These are phyloP conservation scores for Chimonanthus praecox DNA, from an alignment of 164 flowering plant genomes.

Conservation along the genomic window DNA sequence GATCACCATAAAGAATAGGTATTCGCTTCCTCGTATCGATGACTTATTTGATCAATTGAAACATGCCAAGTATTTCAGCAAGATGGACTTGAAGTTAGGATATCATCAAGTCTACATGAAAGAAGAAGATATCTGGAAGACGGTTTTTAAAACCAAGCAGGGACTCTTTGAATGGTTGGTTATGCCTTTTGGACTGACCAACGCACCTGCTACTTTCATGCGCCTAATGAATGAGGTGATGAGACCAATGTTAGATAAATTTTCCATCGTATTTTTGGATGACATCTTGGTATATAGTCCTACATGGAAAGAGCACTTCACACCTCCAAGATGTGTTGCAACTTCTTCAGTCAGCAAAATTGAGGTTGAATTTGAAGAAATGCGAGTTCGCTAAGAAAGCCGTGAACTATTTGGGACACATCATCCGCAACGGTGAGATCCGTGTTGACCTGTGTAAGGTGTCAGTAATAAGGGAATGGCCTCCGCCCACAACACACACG, in stretches of 20 bases:
- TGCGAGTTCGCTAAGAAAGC: background rate
- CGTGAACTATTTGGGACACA: background rate
- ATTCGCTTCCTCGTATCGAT: background rate
- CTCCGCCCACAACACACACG: background rate
- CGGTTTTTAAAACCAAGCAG: background rate
- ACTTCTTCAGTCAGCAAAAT: background rate
- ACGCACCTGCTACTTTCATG: background rate
- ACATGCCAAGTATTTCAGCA: background rate
- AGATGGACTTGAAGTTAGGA: background rate
- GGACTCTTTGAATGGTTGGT: background rate
- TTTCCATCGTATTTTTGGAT: background rate
- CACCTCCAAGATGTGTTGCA: background rate
- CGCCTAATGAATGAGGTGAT: too few species aligned
- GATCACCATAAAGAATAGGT: background rate
- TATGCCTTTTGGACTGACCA: background rate
- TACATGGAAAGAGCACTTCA: background rate
- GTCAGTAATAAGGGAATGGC: background rate
- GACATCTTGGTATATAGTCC: background rate
- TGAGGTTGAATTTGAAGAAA: background rate
- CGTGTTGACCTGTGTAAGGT: background rate
- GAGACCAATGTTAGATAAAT: background rate
- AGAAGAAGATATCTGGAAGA: background rate
- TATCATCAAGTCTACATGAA: background rate
- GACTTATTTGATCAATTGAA: slow-evolving; percentile 3
- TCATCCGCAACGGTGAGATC: background rate